Conservation (phyloP, 768 basidiomycete genomes). For the Hericium rajendrae region DNA sequence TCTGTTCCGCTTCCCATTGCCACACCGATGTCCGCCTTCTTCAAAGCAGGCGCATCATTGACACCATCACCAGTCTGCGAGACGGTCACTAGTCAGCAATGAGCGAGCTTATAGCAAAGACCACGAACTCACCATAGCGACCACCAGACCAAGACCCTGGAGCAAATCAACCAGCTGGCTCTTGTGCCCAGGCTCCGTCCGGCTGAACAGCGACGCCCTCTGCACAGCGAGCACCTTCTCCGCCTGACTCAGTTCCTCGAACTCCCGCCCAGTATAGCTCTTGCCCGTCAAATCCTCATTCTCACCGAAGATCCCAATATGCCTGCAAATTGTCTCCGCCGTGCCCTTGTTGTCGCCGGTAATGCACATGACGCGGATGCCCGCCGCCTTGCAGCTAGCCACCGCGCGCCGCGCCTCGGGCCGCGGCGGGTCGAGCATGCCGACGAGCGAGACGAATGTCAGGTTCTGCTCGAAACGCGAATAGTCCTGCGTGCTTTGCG, state of each 20-base stretch:
- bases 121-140: conserved; percentile 69
- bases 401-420: conserved; percentile 86
- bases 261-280: conserved; percentile 89
- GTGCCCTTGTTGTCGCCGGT: conserved; percentile 98
- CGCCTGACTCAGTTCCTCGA: conserved; percentile 69
- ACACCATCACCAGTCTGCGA: conserved; percentile 90
- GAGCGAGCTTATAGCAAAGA: conserved; percentile 1
- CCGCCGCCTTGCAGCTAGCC: conserved; percentile 84
- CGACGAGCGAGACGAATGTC: conserved; percentile 91
- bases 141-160: conserved; percentile 85
- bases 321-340: conserved; percentile 92
- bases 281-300: conserved; percentile 88
- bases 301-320: conserved; percentile 87
- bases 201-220: conserved; percentile 80
- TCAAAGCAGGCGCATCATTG: conserved; percentile 94
- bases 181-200: conserved; percentile 95
- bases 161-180: conserved; percentile 88
- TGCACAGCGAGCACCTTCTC: conserved; percentile 85
- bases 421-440: conserved; percentile 96
- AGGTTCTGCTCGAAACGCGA: conserved; percentile 84
- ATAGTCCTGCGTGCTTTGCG: conserved; percentile 74
- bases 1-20: conserved; percentile 99
- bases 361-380: conserved; percentile 93
- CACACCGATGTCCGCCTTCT: conserved; percentile 96
- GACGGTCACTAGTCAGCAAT: conserved; percentile 9